Evolutionary conservation across 1,139 yeast genomes (phyloP).

Genomic region (Zygoascus sp.): DNA sequence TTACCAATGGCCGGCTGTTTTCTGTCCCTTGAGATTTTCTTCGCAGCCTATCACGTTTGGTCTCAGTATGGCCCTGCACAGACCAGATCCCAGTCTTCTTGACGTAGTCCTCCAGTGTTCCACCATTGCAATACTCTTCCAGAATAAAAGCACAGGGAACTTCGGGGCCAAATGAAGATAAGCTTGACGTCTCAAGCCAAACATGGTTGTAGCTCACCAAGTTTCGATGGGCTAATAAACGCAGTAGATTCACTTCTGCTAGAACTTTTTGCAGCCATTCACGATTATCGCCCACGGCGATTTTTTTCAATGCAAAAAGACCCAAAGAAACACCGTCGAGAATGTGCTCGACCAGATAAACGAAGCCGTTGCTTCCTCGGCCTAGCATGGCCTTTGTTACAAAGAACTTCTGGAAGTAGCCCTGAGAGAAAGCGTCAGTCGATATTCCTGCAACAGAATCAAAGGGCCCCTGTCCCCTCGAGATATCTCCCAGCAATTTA

Average conservation of each 20-base stretch:
- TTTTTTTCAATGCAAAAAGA: slow-evolving; percentile 74
- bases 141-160: slow-evolving; percentile 81
- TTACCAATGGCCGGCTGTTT: slow-evolving; percentile 4
- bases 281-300: slow-evolving; percentile 74
- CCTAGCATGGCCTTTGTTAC: slow-evolving; percentile 52
- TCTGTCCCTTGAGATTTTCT: slow-evolving; percentile 11
- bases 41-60: slow-evolving; percentile 17
- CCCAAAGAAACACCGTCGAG: slow-evolving; percentile 71
- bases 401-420: slow-evolving; percentile 68
- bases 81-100: slow-evolving; percentile 18
- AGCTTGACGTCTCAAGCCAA: slow-evolving; percentile 75
- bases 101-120: slow-evolving; percentile 68
- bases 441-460: slow-evolving; percentile 22
- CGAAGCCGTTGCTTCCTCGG: slow-evolving; percentile 80
- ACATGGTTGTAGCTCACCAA: slow-evolving; percentile 84
- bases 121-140: slow-evolving; percentile 86
- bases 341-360: slow-evolving; percentile 74
- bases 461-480: slow-evolving; percentile 9
- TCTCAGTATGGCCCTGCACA: slow-evolving; percentile 12
- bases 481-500: slow-evolving; percentile 25
- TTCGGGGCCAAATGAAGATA: slow-evolving; percentile 52
- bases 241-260: slow-evolving; percentile 66
- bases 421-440: slow-evolving; percentile 54
- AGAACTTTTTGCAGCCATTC: slow-evolving; percentile 64
- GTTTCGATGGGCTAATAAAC: slow-evolving; percentile 52